phyloP scores from a whole-genome alignment of 352 stramenopile genomes.

The Pythium phragmitis region DNA sequence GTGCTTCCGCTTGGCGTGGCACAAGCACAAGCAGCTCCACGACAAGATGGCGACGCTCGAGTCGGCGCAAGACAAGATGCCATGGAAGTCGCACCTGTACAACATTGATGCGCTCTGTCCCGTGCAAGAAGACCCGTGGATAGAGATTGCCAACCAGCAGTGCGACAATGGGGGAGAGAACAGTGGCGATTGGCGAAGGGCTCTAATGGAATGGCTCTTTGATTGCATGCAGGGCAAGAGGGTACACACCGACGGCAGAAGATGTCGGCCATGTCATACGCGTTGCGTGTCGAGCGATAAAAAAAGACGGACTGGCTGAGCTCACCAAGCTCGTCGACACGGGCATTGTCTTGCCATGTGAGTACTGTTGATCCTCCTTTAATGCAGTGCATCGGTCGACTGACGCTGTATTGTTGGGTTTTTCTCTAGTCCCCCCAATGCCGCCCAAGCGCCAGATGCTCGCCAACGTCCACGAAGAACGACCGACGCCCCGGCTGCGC shows the following conservation, averaged over 20 bases:
- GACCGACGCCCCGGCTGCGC: conserved; percentile 61
- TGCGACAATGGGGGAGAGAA: conserved; percentile 1
- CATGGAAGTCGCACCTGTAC: conserved; percentile 36
- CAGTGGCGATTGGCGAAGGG: no score
- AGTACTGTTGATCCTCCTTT: conserved; percentile 16
- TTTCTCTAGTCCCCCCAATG: conserved; percentile 62
- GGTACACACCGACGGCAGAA: conserved; percentile 59
- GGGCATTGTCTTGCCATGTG: conserved; percentile 86
- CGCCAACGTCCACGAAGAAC: conserved; percentile 76
- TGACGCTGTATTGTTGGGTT: conserved; percentile 1
- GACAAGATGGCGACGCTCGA: conserved; percentile 24
- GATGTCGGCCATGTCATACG: conserved; percentile 81
- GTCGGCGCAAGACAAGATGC: conserved; percentile 21
- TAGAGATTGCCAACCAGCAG: conserved; percentile 32
- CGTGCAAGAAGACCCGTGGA: conserved; percentile 33
- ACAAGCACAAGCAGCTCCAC: conserved; percentile 45
- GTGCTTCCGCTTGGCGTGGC: conserved; percentile 45
- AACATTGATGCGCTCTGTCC: conserved; percentile 33
- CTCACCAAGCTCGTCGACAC: conserved; percentile 81
- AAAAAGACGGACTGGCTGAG: conserved; percentile 44
- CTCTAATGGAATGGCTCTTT: no score
- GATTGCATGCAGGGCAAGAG: conserved; percentile 28
- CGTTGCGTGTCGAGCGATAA: conserved; percentile 74
- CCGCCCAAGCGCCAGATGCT: conserved; percentile 81
- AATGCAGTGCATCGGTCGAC: neutral